Percentiles rank a stretch among this genome's conserved stretches.
Conservation (phyloP, 2,329 filamentous ascomycete species). For the Aurifilum marmelostoma region DNA sequence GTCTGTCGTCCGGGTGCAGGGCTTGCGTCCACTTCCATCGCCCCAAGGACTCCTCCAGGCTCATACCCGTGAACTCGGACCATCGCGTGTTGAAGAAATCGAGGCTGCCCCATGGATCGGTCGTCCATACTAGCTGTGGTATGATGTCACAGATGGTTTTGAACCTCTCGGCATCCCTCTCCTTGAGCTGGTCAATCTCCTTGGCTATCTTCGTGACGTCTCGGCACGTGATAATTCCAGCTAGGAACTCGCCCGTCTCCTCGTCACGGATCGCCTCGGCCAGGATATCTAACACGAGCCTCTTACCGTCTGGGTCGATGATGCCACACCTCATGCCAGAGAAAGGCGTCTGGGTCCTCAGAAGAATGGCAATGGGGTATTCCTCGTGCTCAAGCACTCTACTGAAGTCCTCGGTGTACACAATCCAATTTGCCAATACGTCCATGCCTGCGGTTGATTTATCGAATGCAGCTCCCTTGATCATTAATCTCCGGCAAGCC, state of each 20-base stretch:
- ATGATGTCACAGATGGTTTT: constrained; percentile 75
- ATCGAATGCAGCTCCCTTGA: constrained; percentile 45
- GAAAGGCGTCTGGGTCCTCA: constrained; percentile 64
- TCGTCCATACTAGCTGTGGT: constrained; percentile 75
- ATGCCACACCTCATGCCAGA: constrained; percentile 65
- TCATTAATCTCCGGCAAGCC: constrained; percentile 60
- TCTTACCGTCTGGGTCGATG: constrained; percentile 55
- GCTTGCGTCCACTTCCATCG: constrained; percentile 60
- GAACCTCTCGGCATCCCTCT: constrained; percentile 74
- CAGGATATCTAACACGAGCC: constrained; percentile 64
- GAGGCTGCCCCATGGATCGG: constrained; percentile 64
- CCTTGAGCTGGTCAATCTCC: constrained; percentile 69
- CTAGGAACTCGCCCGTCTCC: constrained; percentile 70
- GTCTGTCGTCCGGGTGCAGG: constrained; percentile 73
- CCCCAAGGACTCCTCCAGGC: constrained; percentile 64
- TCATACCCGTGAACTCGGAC: constrained; percentile 77
- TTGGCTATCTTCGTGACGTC: constrained; percentile 73
- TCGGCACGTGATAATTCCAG: constrained; percentile 71
- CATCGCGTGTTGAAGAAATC: constrained; percentile 80
- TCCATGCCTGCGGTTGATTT: constrained; percentile 53
- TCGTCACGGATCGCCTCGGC: constrained; percentile 72
- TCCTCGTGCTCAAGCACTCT: constrained; percentile 60
- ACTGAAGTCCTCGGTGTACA: constrained; percentile 71
- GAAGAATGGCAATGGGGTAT: constrained; percentile 67
- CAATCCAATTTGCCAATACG: constrained; percentile 60